Percentiles rank a stretch among this genome's conserved stretches.
Conservation (phyloP, 208 protist genomes). For the Blechomonas ayalai region DNA sequence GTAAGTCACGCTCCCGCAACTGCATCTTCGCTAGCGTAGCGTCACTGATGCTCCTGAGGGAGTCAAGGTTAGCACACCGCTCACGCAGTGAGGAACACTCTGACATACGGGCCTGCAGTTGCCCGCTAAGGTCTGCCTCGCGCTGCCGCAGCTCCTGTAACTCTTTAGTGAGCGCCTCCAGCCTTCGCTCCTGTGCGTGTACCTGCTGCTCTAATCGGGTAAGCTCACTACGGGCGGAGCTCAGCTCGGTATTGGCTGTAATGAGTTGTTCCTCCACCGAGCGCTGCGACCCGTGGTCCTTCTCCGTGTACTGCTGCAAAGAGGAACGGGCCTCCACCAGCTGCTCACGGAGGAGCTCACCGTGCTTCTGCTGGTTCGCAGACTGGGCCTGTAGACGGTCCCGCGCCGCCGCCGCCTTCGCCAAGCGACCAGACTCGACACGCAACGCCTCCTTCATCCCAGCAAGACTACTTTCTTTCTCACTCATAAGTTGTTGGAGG, state of each 20-base stretch:
- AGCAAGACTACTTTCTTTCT: conserved; percentile 20
- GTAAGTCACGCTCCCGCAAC: conserved; percentile 51
- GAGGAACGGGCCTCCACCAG: conserved; percentile 22
- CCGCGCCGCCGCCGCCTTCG: conserved; percentile 13
- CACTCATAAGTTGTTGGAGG: conserved; percentile 29
- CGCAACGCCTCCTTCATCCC: conserved; percentile 12
- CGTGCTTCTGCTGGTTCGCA: conserved; percentile 25
- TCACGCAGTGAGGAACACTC: conserved; percentile 68
- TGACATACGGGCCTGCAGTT: conserved; percentile 50
- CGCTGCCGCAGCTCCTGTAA: conserved; percentile 28
- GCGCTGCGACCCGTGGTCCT: conserved; percentile 19
- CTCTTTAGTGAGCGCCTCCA: conserved; percentile 31
- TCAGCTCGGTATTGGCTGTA: conserved; percentile 23
- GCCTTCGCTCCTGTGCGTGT: conserved; percentile 19
- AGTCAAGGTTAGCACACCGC: conserved; percentile 77
- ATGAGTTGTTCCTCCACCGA: conserved; percentile 29
- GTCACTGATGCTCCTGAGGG: conserved; percentile 74
- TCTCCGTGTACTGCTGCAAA: conserved; percentile 13
- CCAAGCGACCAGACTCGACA: conserved; percentile 9
- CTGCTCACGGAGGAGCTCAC: conserved; percentile 20
- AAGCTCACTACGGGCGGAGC: conserved; percentile 16
- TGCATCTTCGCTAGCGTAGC: conserved; percentile 54
- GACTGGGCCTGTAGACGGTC: conserved; percentile 18
- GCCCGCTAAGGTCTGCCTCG: conserved; percentile 35
- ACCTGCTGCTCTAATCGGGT: conserved; percentile 35